phyloP scores from a whole-genome alignment of 805 yeast species.

The Wickerhamomyces subpelliculosus region DNA sequence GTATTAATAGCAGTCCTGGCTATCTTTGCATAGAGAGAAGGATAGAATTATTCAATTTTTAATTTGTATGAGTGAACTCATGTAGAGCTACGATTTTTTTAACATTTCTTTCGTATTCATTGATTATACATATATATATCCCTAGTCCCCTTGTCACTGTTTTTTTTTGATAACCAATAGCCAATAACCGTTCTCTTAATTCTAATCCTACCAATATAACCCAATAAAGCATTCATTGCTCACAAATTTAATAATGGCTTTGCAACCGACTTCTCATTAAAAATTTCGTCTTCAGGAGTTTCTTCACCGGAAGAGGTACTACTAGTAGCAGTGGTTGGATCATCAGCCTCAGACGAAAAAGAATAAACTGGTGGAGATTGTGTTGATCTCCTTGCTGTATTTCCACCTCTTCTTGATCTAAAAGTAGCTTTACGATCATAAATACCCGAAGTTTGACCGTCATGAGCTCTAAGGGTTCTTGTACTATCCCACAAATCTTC shows the following conservation, averaged over 20 bases:
- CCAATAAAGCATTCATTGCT: too few relatives aligned
- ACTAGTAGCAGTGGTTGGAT: background rate
- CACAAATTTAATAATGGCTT: too few relatives aligned
- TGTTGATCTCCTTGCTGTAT: background rate
- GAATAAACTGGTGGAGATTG: background rate
- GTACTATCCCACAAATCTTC: background rate
- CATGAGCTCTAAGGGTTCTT: background rate
- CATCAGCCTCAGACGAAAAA: background rate
- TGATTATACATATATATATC: too few relatives aligned
- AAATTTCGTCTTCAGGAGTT: background rate
- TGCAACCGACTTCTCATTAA: too few relatives aligned
- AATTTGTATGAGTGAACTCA: too few relatives aligned
- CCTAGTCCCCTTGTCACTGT: too few relatives aligned
- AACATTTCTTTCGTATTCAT: too few relatives aligned
- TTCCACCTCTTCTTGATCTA: background rate
- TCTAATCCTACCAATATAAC: too few relatives aligned
- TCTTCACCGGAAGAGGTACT: background rate
- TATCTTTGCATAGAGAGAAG: conserved; percentile 18
- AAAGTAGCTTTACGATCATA: background rate
- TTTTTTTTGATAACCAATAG: too few relatives aligned
- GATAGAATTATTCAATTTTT: too few relatives aligned
- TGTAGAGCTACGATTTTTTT: too few relatives aligned
- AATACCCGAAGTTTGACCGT: conserved; percentile 1
- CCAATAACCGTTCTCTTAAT: too few relatives aligned
- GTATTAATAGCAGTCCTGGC: conserved; percentile 54